Evolutionary conservation across 345 rosid species (phyloP).

Genomic region (Chamaenerion angustifolium): DNA sequence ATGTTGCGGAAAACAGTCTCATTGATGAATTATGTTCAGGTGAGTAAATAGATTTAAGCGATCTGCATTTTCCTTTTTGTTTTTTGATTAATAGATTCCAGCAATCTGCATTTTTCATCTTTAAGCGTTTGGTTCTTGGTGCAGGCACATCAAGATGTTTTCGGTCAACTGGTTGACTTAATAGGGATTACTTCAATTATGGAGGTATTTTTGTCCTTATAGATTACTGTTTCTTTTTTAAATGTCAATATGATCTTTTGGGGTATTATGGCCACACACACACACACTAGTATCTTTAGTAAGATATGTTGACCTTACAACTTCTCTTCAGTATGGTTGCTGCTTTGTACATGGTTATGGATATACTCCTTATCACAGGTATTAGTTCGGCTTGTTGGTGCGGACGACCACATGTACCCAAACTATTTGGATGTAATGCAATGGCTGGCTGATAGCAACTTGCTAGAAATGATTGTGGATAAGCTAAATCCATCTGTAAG

Average conservation of each 20-base stretch:
- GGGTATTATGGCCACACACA: background rate
- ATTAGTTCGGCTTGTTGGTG: slow-evolving; percentile 91
- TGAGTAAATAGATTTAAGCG: slow-evolving; percentile 19
- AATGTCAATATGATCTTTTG: slow-evolving; percentile 5
- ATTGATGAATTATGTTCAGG: slow-evolving; percentile 87
- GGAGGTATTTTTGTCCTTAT: slow-evolving; percentile 51
- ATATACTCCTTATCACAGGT: slow-evolving; percentile 34
- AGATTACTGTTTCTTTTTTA: background rate
- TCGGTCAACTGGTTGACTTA: slow-evolving; percentile 80
- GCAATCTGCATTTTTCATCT: background rate
- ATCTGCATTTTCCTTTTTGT: background rate
- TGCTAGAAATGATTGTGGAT: slow-evolving; percentile 92
- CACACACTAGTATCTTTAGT: too few relatives aligned
- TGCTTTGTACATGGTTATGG: background rate
- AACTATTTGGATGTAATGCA: slow-evolving; percentile 97
- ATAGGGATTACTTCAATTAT: slow-evolving; percentile 97
- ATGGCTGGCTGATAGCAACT: slow-evolving; percentile 84
- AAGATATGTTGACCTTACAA: too few relatives aligned
- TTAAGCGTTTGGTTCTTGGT: slow-evolving; percentile 1
- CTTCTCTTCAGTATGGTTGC: background rate
- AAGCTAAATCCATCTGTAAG: slow-evolving; percentile 84
- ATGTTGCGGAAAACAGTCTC: slow-evolving; percentile 90
- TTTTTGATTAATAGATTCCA: background rate
- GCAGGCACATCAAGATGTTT: slow-evolving; percentile 85
- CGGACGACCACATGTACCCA: slow-evolving; percentile 90